These are phyloP conservation scores for Aspergillus ochraceus DNA, from an alignment of 2,329 filamentous ascomycete species.

Conservation along the genomic window DNA sequence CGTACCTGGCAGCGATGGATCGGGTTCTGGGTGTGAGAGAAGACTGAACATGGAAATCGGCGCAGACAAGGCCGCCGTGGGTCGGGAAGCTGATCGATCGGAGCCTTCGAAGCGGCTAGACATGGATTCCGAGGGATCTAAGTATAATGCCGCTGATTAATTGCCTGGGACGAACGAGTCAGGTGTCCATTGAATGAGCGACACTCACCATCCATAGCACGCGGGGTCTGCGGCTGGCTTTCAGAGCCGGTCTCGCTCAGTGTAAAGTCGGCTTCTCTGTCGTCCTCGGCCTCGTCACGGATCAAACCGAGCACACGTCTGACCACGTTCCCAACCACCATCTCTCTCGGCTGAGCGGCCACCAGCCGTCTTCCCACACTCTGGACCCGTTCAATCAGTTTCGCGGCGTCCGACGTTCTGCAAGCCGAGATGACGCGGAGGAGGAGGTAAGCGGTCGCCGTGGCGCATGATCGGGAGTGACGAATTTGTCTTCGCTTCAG, in stretches of 20 bases:
- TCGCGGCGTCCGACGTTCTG: conserved; percentile 73
- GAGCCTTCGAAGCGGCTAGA: conserved; percentile 30
- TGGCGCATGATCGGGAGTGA: conserved; percentile 82
- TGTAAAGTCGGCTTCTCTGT: conserved; percentile 64
- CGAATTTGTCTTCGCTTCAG: conserved; percentile 89
- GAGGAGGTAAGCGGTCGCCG: conserved; percentile 86
- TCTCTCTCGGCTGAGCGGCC: conserved; percentile 82
- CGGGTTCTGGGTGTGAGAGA: conserved; percentile 65
- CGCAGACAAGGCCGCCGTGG: conserved; percentile 59
- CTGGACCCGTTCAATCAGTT: conserved; percentile 77
- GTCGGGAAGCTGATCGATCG: conserved; percentile 48
- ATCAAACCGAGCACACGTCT: conserved; percentile 87
- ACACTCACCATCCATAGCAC: conserved; percentile 35
- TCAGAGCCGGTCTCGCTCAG: conserved; percentile 63
- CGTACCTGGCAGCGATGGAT: conserved; percentile 41
- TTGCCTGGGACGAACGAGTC: background rate
- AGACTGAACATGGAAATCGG: conserved; percentile 84
- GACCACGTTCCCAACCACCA: conserved; percentile 92
- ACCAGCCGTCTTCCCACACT: conserved; percentile 75
- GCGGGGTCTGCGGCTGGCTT: conserved; percentile 47
- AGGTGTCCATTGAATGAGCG: background rate
- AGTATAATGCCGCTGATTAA: conserved; percentile 9
- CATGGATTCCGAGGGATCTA: conserved; percentile 30
- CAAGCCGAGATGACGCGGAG: conserved; percentile 81
- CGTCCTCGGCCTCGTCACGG: conserved; percentile 83